Conservation (phyloP, 805 yeast genomes). For the Yamadazyma olivae region DNA sequence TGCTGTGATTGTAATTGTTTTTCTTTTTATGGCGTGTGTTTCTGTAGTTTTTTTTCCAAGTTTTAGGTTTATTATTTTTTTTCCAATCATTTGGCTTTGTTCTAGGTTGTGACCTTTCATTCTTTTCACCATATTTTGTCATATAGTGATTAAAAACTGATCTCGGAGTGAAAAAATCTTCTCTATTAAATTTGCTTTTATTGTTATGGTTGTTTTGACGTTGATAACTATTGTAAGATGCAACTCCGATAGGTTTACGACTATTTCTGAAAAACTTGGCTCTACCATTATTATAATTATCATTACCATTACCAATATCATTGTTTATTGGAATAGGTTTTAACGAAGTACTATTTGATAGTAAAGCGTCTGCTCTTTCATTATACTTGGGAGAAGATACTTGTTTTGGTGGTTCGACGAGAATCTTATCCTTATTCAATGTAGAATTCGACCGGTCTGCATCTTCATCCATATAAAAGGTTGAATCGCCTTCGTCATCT, state of each 20-base stretch:
- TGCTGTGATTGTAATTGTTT: conserved; percentile 1
- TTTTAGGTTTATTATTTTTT: conserved; percentile 14
- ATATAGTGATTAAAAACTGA: conserved; percentile 67
- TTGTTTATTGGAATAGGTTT: conserved; percentile 38
- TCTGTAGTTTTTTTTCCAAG: conserved; percentile 14
- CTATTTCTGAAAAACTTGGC: conserved; percentile 35
- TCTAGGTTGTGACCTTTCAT: conserved; percentile 18
- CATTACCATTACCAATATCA: conserved; percentile 16
- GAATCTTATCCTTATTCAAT: conserved; percentile 2
- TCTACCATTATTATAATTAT: conserved; percentile 7
- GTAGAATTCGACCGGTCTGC: conserved; percentile 10
- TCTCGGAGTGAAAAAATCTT: conserved; percentile 77
- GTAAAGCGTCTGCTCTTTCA: conserved; percentile 42
- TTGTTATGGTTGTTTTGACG: conserved; percentile 8
- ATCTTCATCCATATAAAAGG: conserved; percentile 15
- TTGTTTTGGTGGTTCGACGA: neutral
- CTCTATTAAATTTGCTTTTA: conserved; percentile 48
- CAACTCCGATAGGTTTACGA: conserved; percentile 63
- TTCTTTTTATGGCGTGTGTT: conserved; percentile 7
- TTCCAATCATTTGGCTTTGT: conserved; percentile 16
- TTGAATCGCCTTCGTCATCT: conserved; percentile 13
- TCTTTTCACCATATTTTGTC: conserved; percentile 56
- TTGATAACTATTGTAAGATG: conserved; percentile 41
- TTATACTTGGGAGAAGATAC: conserved; percentile 18
- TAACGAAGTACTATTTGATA: conserved; percentile 34